phyloP scores from a whole-genome alignment of 306 rosid species.

The Quercus cerris region DNA sequence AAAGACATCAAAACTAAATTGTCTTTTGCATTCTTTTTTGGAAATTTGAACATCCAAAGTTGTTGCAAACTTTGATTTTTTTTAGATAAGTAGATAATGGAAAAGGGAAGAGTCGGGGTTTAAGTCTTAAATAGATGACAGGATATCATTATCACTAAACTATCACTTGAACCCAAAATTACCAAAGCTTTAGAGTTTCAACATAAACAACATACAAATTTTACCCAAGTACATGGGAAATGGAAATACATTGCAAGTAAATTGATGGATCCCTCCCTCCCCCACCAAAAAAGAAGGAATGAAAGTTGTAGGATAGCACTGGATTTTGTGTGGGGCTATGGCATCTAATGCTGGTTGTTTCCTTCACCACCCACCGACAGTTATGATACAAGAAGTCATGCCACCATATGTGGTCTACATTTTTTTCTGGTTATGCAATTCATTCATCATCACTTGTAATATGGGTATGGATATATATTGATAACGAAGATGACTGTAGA shows the following conservation, averaged over 20 bases:
- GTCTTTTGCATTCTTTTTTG: background rate
- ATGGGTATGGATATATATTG: background rate
- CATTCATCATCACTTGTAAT: conserved; percentile 10
- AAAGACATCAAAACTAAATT: no score
- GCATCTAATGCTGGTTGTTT: conserved; percentile 16
- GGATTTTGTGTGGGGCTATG: conserved; percentile 23
- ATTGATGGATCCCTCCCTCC: no score
- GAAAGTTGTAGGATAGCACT: background rate
- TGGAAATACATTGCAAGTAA: no score
- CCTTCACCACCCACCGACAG: conserved; percentile 18
- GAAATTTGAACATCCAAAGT: conserved; percentile 10
- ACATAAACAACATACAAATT: no score
- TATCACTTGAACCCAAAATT: background rate
- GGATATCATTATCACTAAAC: no score
- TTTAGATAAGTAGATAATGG: no score
- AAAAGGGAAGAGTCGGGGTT: no score
- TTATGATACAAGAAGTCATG: conserved; percentile 8
- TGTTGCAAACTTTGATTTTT: no score
- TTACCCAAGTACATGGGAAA: no score
- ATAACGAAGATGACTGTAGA: background rate
- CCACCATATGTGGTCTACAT: conserved; percentile 29
- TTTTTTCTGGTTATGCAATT: conserved; percentile 18
- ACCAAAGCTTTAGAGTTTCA: no score
- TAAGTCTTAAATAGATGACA: no score
- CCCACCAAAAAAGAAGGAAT: background rate